Evolutionary conservation across 139 green algal genomes (phyloP), one percentile per base, ranked within the genome.

Genomic region (Chlamydomonas incerta): DNA sequence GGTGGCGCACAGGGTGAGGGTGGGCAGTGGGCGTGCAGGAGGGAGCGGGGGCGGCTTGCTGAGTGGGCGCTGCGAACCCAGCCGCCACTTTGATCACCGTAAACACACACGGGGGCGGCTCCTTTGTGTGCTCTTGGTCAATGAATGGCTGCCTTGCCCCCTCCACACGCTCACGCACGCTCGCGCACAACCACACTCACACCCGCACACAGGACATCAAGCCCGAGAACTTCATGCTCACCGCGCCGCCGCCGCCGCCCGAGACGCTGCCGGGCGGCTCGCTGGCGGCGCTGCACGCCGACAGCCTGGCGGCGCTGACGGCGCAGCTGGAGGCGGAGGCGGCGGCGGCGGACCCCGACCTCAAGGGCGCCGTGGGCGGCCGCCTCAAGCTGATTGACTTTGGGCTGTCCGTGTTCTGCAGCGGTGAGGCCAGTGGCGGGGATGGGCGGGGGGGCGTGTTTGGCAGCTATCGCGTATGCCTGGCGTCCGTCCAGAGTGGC

Each of bases 201-300:
- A 5, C 5, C 41, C 41, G 8, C 41, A n/a, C 41, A 6, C 86
- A 92, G 63, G 91, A 94, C 71, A 76, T 94, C 37, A 94, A 94
- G 74, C 91, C 91, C n/a, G 91, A 92, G 72, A 93, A 93, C 90
- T 99, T 99, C 83, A 90, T 99, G 89, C 94, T 99, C 55, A 92
- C 91, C 6, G 90, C 58, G 62, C 93, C 93, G 52, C 72, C 86
- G 86, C 24, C 73, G 82, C 18, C 57, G 41, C 41, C 6, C 41
- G 41, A 50, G 41, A 8, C 41, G 41, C 41, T 50, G 41, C 6
- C 41, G 41, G 41, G 41, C 41, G 41, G 41, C 41, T 50, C 41
- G 41, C 41, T 8, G 6, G 5, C 41, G 41, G 41, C 6, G 6
- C 41, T 50, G 41, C 41, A 50, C 41, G 41, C 41, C 41, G 41